phyloP scores from a whole-genome alignment of 1,284 basidiomycete species.

The Pyrrhoderma noxium region DNA sequence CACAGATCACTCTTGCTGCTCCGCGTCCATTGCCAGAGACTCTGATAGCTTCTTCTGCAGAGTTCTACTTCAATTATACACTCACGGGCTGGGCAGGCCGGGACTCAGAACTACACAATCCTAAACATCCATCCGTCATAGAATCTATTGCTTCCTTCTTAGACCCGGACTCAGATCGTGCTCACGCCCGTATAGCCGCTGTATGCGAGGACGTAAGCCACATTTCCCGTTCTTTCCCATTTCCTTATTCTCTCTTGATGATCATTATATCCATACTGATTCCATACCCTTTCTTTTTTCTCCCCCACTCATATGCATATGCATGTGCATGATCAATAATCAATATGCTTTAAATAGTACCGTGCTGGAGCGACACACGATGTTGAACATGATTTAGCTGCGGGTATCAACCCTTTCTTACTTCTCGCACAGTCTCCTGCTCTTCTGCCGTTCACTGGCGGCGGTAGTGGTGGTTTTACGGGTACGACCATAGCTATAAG shows the following conservation, averaged over 20 bases:
- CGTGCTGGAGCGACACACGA: conserved; percentile 24
- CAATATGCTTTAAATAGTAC: conserved; percentile 16
- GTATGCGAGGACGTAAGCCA: conserved; percentile 23
- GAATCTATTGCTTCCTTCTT: conserved; percentile 22
- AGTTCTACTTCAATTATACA: conserved; percentile 21
- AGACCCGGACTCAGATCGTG: conserved; percentile 14
- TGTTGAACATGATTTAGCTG: conserved; percentile 19
- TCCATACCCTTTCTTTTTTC: too few species aligned
- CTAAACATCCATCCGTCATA: conserved; percentile 19
- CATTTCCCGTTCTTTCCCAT: not conserved
- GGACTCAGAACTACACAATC: not conserved
- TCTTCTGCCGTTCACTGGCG: too few species aligned
- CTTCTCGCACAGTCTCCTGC: conserved; percentile 14
- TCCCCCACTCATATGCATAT: too few species aligned
- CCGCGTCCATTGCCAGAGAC: conserved; percentile 25
- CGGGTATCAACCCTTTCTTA: conserved; percentile 19
- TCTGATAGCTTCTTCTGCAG: conserved; percentile 21
- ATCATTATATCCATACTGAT: not conserved
- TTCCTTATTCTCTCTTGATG: not conserved
- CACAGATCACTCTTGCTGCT: conserved; percentile 24
- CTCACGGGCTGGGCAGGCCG: conserved; percentile 22
- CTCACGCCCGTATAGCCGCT: conserved; percentile 19
- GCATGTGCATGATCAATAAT: not conserved
- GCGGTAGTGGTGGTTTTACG: too few species aligned
- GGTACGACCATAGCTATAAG: too few species aligned